These are phyloP conservation scores for Dendrobium huoshanense DNA, from an alignment of 106 monocot species.

Conservation along the genomic window DNA sequence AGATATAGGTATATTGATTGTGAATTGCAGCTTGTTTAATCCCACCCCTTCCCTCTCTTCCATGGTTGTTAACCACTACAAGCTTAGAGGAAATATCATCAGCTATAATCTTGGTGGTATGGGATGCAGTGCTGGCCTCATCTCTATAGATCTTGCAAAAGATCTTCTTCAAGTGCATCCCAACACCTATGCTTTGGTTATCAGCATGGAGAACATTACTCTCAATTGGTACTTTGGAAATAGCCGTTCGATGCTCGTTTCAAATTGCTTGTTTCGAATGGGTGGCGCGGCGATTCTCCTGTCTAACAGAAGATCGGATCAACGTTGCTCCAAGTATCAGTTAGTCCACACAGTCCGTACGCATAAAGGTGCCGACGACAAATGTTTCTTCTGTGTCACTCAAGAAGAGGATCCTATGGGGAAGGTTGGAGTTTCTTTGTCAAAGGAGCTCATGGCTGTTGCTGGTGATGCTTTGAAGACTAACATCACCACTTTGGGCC, in stretches of 20 bases:
- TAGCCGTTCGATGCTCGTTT: background rate
- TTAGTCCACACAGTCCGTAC: conserved; percentile 22
- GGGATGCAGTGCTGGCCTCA: conserved; percentile 38
- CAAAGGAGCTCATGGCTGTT: conserved; percentile 26
- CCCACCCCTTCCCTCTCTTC: conserved; percentile 35
- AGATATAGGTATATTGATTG: conserved; percentile 28
- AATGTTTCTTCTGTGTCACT: conserved; percentile 23
- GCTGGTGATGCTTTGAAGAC: conserved; percentile 17
- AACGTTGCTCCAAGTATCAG: conserved; percentile 19
- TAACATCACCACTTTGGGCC: conserved; percentile 11
- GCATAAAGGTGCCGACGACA: conserved; percentile 27
- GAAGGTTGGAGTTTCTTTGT: conserved; percentile 23
- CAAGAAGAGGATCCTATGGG: conserved; percentile 9
- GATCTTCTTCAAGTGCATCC: conserved; percentile 17
- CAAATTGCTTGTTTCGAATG: background rate
- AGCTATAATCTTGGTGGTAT: conserved; percentile 28
- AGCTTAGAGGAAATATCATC: conserved; percentile 28
- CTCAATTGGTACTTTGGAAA: conserved; percentile 31
- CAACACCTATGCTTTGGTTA: conserved; percentile 21
- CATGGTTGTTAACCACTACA: conserved; percentile 34
- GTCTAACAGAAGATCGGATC: conserved; percentile 19
- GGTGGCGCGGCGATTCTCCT: conserved; percentile 9
- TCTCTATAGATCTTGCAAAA: conserved; percentile 32
- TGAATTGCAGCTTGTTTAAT: conserved; percentile 39
- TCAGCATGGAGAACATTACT: conserved; percentile 33